These are phyloP conservation scores for Suillus sp. DNA, from an alignment of 768 basidiomycete genomes.

Conservation along the genomic window DNA sequence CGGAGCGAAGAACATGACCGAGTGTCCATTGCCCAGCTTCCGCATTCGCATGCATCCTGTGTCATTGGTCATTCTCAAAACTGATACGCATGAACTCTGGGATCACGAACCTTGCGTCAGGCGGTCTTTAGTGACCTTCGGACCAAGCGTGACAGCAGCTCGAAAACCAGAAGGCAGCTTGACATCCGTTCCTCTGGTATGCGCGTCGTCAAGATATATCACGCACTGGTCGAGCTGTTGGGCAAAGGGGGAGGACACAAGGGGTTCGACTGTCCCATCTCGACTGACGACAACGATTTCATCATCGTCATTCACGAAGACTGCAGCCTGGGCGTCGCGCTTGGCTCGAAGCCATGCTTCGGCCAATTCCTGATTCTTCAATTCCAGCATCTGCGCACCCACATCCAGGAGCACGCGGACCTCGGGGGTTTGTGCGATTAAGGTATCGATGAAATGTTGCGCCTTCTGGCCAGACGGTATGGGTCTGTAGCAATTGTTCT, in stretches of 20 bases:
- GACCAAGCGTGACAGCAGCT: slow-evolving; percentile 51
- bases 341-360: background rate
- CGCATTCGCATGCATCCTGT: slow-evolving; percentile 60
- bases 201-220: background rate
- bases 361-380: background rate
- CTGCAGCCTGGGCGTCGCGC: background rate
- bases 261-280: background rate
- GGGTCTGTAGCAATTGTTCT: slow-evolving; percentile 23
- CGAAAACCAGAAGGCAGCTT: slow-evolving; percentile 43
- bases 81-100: background rate
- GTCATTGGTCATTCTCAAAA: background rate
- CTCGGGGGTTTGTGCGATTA: slow-evolving; percentile 43
- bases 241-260: background rate
- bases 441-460: slow-evolving; percentile 27
- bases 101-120: background rate
- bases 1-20: slow-evolving; percentile 49
- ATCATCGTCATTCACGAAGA: background rate
- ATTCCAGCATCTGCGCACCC: slow-evolving; percentile 2
- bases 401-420: background rate
- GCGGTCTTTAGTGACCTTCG: slow-evolving; percentile 51
- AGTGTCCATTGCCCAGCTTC: slow-evolving; percentile 47
- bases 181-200: slow-evolving; percentile 21
- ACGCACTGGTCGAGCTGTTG: background rate
- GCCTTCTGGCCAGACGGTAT: slow-evolving; percentile 18
- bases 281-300: background rate